A percentile compares a stretch with the other conserved stretches of the same genome.
phyloP scores from a whole-genome alignment of 2,329 filamentous ascomycete species.

The Chaetomium sp. region DNA sequence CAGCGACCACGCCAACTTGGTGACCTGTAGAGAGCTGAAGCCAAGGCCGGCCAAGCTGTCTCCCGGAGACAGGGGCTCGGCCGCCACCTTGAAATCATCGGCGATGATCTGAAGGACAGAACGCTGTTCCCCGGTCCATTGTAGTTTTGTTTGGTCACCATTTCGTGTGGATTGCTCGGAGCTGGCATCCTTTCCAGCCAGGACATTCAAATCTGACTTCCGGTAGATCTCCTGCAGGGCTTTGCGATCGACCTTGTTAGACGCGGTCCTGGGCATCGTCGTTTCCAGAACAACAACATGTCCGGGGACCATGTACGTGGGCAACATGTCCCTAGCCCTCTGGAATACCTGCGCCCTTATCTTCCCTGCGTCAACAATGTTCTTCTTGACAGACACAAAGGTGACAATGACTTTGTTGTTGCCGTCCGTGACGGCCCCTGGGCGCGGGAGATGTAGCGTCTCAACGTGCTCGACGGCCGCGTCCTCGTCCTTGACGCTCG shows the following conservation, averaged over 20 bases:
- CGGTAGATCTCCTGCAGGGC: not conserved
- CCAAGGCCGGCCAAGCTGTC: not conserved
- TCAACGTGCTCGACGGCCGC: not conserved
- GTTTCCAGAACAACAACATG: not conserved
- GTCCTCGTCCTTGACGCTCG: not conserved
- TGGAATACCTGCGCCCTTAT: not conserved
- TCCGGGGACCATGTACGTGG: not conserved
- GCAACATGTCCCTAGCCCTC: not conserved
- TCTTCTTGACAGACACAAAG: not conserved
- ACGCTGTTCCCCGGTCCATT: not conserved
- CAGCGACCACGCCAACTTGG: not conserved
- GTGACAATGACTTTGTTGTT: not conserved
- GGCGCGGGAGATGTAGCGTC: not conserved
- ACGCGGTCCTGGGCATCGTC: not conserved
- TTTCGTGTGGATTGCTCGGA: not conserved
- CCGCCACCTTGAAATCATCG: not conserved
- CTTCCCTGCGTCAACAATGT: not conserved
- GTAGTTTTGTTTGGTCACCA: not conserved
- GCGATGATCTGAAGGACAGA: not conserved
- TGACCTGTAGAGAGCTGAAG: not conserved
- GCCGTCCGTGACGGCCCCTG: not conserved
- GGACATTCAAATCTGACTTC: not conserved
- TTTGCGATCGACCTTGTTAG: not conserved
- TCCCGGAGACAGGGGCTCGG: not conserved
- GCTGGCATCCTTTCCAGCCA: not conserved